Evolutionary conservation across 139 green algal genomes (phyloP).

Genomic region (Chlorella sp.): DNA sequence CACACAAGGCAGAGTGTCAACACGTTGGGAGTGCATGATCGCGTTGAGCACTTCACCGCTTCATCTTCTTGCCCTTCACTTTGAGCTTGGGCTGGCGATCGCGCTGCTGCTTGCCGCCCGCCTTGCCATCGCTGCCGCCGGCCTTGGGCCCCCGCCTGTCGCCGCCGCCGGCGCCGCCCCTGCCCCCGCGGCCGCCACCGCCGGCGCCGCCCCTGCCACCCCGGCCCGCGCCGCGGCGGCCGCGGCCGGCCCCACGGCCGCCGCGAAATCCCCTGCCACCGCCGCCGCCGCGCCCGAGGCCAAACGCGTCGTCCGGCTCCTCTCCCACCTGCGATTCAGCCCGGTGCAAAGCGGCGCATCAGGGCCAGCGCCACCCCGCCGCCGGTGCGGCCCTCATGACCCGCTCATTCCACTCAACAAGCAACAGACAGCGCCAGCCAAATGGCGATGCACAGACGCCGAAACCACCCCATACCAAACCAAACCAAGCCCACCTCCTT

Average conservation of each 20-base stretch:
- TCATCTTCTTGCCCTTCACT: too few relatives aligned
- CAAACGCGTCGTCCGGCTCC: conserved; percentile 59
- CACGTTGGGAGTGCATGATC: too few relatives aligned
- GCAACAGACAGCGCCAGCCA: too few relatives aligned
- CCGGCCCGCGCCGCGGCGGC: background rate
- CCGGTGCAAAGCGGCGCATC: background rate
- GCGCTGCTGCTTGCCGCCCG: background rate
- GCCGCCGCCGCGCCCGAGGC: conserved; percentile 10
- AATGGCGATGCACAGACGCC: background rate
- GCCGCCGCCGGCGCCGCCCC: background rate
- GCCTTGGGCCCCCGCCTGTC: conserved; percentile 1
- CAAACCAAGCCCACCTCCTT: conserved; percentile 34
- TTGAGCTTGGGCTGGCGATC: too few relatives aligned
- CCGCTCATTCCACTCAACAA: too few relatives aligned
- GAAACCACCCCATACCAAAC: background rate
- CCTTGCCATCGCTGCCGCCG: background rate
- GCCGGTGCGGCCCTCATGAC: too few relatives aligned
- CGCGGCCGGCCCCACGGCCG: background rate
- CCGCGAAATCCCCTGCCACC: background rate
- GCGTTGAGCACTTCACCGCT: too few relatives aligned
- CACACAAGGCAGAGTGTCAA: too few relatives aligned
- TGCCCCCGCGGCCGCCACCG: conserved; percentile 1
- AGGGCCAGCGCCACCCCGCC: too few relatives aligned
- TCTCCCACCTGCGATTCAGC: conserved; percentile 49
- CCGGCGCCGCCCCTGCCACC: conserved; percentile 4